A percentile compares a stretch with the other conserved stretches of the same genome.
Conservation (phyloP, 306 rosid genomes). For the Neltuma alba region DNA sequence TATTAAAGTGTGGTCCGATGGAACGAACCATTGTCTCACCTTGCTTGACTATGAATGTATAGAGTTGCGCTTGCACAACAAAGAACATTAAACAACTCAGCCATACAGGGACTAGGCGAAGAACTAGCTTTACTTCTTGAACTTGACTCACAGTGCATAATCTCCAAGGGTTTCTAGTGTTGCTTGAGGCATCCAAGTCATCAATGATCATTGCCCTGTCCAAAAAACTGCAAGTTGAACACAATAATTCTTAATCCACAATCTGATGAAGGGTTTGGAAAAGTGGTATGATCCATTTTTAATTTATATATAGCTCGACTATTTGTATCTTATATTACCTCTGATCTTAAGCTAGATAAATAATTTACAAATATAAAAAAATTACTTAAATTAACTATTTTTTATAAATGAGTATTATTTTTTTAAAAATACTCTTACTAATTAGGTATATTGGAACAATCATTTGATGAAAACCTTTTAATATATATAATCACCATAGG, state of each 20-base stretch:
- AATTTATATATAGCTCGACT: too few relatives aligned
- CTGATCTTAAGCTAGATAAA: too few relatives aligned
- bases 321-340: too few relatives aligned
- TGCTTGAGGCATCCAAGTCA: slow-evolving; percentile 48
- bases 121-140: slow-evolving; percentile 71
- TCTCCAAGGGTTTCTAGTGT: slow-evolving; percentile 70
- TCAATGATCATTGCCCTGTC: slow-evolving; percentile 74
- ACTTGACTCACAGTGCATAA: slow-evolving; percentile 73
- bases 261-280: neutral
- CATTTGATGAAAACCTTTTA: too few relatives aligned
- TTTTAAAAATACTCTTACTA: too few relatives aligned
- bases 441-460: too few relatives aligned
- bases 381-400: too few relatives aligned
- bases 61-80: slow-evolving; percentile 57
- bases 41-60: slow-evolving; percentile 74
- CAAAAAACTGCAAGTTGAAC: slow-evolving; percentile 44
- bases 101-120: slow-evolving; percentile 78
- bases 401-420: too few relatives aligned
- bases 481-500: too few relatives aligned
- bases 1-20: slow-evolving; percentile 52
- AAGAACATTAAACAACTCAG: slow-evolving; percentile 64
- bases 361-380: too few relatives aligned
- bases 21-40: slow-evolving; percentile 59
- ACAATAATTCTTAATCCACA: neutral
- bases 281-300: too few relatives aligned